These are phyloP conservation scores for Myriosclerotinia curreyana DNA, from an alignment of 2,329 filamentous ascomycete species.

Conservation along the genomic window DNA sequence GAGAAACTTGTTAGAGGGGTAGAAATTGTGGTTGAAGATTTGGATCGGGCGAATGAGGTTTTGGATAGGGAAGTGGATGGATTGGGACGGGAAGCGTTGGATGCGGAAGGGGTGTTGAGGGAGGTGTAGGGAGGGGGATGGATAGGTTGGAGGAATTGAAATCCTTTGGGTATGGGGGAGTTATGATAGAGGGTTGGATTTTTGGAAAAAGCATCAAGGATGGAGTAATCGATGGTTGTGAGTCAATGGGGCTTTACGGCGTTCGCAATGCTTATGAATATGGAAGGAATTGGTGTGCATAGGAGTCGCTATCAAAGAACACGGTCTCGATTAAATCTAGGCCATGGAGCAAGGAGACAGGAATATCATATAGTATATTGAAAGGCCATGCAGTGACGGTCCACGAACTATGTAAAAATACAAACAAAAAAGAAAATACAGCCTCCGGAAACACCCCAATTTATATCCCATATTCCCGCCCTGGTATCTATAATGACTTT, in stretches of 20 bases:
- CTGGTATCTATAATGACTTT: conserved; percentile 8
- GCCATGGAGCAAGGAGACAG: not conserved
- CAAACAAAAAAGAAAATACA: not conserved
- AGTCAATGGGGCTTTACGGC: not conserved
- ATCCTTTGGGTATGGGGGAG: not conserved
- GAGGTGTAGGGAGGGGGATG: conserved; percentile 13
- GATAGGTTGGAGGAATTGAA: not conserved
- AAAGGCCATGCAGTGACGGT: not conserved
- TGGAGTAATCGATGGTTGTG: not conserved
- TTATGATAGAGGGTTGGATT: not conserved
- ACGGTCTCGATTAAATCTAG: not conserved
- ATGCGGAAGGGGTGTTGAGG: conserved; percentile 26
- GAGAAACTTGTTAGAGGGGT: conserved; percentile 49
- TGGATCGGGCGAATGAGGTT: conserved; percentile 47
- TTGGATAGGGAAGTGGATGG: conserved; percentile 27
- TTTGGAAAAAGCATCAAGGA: not conserved
- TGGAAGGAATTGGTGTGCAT: not conserved
- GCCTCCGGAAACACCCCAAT: not conserved
- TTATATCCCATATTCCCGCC: conserved; percentile 6
- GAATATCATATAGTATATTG: not conserved
- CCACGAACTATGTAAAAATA: not conserved
- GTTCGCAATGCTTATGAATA: not conserved
- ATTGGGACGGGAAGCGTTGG: conserved; percentile 31
- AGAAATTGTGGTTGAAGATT: conserved; percentile 53
- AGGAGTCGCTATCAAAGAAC: not conserved